phyloP scores from a whole-genome alignment of 495 filamentous ascomycete genomes.

The Pseudotulostoma volvatum region DNA sequence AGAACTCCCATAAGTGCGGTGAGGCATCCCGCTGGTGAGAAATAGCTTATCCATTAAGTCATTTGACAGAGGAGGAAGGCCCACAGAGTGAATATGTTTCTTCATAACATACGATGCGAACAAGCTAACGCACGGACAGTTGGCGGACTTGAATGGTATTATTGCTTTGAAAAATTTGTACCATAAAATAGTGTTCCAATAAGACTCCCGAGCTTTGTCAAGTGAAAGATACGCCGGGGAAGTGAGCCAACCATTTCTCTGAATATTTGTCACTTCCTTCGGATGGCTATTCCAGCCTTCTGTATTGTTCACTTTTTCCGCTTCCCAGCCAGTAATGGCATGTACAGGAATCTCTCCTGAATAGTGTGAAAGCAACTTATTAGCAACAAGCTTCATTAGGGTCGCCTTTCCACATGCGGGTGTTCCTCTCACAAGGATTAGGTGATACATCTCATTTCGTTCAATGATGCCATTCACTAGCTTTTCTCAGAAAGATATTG shows the following conservation, averaged over 20 bases:
- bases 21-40: not conserved
- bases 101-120: slow-evolving; percentile 1
- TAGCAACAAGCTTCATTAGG: slow-evolving; percentile 4
- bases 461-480: not conserved
- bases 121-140: not conserved
- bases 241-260: not conserved
- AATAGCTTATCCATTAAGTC: not conserved
- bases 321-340: not conserved
- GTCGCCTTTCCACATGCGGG: slow-evolving; percentile 8
- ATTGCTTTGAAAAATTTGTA: not conserved
- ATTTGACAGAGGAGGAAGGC: not conserved
- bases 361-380: not conserved
- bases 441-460: not conserved
- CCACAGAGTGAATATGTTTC: too few species aligned
- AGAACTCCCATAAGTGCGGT: not conserved
- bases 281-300: not conserved
- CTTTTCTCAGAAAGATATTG: too few species aligned
- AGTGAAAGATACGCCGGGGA: not conserved
- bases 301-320: not conserved
- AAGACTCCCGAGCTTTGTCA: not conserved
- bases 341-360: not conserved
- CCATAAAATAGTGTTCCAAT: not conserved
- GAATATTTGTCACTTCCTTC: not conserved
- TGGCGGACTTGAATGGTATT: not conserved
- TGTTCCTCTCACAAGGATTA: slow-evolving; percentile 7